Conservation (phyloP, 352 stramenopile genomes). For the Phytophthora sp. region DNA sequence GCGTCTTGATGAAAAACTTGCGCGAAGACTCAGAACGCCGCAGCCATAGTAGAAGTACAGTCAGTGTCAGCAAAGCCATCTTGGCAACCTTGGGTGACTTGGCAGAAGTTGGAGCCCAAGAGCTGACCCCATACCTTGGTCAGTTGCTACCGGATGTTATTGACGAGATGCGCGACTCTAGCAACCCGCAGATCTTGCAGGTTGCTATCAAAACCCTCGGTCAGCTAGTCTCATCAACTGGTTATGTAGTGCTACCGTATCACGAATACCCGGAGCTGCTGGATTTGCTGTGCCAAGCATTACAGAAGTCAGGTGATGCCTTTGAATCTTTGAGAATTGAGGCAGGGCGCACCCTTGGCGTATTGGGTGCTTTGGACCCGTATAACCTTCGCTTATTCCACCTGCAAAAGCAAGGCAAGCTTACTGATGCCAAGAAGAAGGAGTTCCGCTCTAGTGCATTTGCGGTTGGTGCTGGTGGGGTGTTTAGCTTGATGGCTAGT, state of each 20-base stretch:
- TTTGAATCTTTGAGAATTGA: conserved; percentile 82
- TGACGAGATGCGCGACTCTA: conserved; percentile 85
- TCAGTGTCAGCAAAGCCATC: conserved; percentile 87
- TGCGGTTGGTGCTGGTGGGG: conserved; percentile 36
- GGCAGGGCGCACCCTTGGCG: conserved; percentile 79
- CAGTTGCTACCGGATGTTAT: conserved; percentile 89
- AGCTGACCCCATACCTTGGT: conserved; percentile 83
- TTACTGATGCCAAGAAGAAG: conserved; percentile 72
- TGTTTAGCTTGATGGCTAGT: conserved; percentile 32
- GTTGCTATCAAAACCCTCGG: conserved; percentile 88
- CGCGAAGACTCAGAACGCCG: conserved; percentile 78
- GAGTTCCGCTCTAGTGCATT: conserved; percentile 64
- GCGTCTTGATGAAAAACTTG: conserved; percentile 88
- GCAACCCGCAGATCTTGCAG: conserved; percentile 85
- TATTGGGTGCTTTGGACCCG: conserved; percentile 82
- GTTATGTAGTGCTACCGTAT: conserved; percentile 84
- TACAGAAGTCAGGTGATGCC: conserved; percentile 83
- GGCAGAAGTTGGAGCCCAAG: conserved; percentile 76
- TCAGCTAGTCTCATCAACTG: conserved; percentile 82
- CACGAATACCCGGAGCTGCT: conserved; percentile 87
- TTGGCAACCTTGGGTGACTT: conserved; percentile 84
- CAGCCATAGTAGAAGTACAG: conserved; percentile 73
- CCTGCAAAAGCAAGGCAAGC: conserved; percentile 78
- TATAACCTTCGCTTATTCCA: conserved; percentile 89
- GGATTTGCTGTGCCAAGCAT: conserved; percentile 73